Conservation (phyloP, 768 basidiomycete genomes). For the Calocybe gangraenosa region DNA sequence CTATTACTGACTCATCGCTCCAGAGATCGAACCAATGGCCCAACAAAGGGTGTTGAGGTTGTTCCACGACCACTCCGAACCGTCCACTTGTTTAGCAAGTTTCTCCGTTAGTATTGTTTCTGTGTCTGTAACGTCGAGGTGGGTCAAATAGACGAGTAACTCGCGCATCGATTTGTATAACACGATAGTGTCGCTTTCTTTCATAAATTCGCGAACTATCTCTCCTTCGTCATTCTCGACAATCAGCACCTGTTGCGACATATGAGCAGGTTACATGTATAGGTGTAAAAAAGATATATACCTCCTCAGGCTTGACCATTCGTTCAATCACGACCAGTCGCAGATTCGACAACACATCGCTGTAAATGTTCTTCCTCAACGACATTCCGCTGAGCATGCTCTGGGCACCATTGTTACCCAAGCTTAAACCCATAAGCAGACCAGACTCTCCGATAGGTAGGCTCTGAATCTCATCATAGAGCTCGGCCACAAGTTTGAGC, state of each 20-base stretch:
- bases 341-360: constrained; percentile 90
- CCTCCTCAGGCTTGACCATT: constrained; percentile 99
- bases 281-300: constrained; percentile 27
- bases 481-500: constrained; percentile 90
- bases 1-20: constrained; percentile 87
- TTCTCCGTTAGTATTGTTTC: constrained; percentile 98
- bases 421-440: constrained; percentile 83
- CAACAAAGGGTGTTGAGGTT: constrained; percentile 98
- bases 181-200: constrained; percentile 97
- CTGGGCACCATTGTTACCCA: constrained; percentile 63
- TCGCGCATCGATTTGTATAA: constrained; percentile 99
- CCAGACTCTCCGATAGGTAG: constrained; percentile 85
- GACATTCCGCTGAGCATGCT: constrained; percentile 75
- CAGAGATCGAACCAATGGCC: constrained; percentile 99
- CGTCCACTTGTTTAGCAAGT: constrained; percentile 94
- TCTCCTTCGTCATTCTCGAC: constrained; percentile 99
- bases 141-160: constrained; percentile 94
- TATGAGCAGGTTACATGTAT: not conserved
- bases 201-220: constrained; percentile 98
- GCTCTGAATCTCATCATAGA: constrained; percentile 96
- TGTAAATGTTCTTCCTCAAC: constrained; percentile 90
- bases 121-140: constrained; percentile 93
- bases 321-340: constrained; percentile 95
- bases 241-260: constrained; percentile 71
- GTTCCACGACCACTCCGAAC: constrained; percentile 99